Percentiles rank a stretch among this genome's conserved stretches.
These are phyloP conservation scores for Russula compacta DNA, from an alignment of 768 basidiomycete genomes.

Conservation along the genomic window DNA sequence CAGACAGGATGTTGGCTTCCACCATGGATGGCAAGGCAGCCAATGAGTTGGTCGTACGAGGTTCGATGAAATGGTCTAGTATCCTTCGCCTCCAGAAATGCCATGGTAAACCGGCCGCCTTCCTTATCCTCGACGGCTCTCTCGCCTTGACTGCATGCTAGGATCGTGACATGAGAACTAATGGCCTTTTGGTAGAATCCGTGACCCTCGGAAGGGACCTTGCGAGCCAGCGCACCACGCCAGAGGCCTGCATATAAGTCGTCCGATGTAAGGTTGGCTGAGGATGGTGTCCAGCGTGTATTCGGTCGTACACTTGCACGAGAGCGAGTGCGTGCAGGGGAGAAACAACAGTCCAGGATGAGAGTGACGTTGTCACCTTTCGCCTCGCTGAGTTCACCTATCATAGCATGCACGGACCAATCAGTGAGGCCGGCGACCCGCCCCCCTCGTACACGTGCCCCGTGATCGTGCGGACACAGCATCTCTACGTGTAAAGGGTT, in stretches of 20 bases:
- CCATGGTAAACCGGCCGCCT: conserved; percentile 52
- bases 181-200: conserved; percentile 37
- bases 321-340: conserved; percentile 31
- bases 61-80: conserved; percentile 44
- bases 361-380: conserved; percentile 68
- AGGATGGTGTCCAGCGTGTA: conserved; percentile 52
- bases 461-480: conserved; percentile 59
- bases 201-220: conserved; percentile 28
- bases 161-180: conserved; percentile 43
- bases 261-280: conserved; percentile 39
- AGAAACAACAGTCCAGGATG: conserved; percentile 58
- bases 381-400: conserved; percentile 42
- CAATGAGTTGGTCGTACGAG: conserved; percentile 40
- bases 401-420: conserved; percentile 52
- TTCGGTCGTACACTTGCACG: conserved; percentile 38
- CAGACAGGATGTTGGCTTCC: conserved; percentile 43
- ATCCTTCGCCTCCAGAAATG: conserved; percentile 41
- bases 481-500: conserved; percentile 41
- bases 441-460: conserved; percentile 38
- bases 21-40: conserved; percentile 33
- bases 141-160: conserved; percentile 47
- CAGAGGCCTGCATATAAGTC: conserved; percentile 51
- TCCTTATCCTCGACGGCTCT: conserved; percentile 52
- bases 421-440: conserved; percentile 58
- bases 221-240: conserved; percentile 40